Conservation (phyloP, 169 alveolate genomes). For the Condylostoma magnum region DNA sequence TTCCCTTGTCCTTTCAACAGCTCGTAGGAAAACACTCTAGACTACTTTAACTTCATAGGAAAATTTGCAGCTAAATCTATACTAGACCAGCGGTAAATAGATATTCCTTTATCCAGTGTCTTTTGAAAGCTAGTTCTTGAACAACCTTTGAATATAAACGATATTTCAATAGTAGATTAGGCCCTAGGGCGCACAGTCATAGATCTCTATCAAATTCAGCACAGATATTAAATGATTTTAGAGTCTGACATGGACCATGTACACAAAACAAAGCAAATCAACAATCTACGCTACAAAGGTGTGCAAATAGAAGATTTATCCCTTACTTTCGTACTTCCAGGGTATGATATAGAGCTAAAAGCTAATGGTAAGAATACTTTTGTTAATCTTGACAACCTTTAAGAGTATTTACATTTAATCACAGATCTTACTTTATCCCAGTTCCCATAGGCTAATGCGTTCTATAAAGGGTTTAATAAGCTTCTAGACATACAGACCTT, state of each 20-base stretch:
- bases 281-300: conserved; percentile 34
- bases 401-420: conserved; percentile 57
- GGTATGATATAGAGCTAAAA: conserved; percentile 60
- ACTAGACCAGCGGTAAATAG: conserved; percentile 66
- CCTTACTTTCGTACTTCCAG: conserved; percentile 66
- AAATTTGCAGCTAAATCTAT: conserved; percentile 58
- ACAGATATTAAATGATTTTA: conserved; percentile 3
- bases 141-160: conserved; percentile 38
- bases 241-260: conserved; percentile 16
- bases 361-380: conserved; percentile 46
- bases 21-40: too few species aligned
- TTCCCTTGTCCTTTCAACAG: conserved; percentile 22
- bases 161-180: conserved; percentile 36
- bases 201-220: conserved; percentile 36
- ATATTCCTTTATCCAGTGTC: conserved; percentile 55
- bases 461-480: conserved; percentile 57
- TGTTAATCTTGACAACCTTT: conserved; percentile 43
- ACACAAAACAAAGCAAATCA: neutral
- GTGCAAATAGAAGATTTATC: conserved; percentile 49
- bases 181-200: conserved; percentile 39
- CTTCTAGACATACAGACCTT: conserved; percentile 36
- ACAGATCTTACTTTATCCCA: conserved; percentile 43
- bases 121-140: conserved; percentile 64
- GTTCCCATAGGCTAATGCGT: conserved; percentile 38
- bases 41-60: conserved; percentile 62